These are phyloP conservation scores for Monilinia fructigena DNA, from an alignment of 2,329 filamentous ascomycete genomes.

Conservation along the genomic window DNA sequence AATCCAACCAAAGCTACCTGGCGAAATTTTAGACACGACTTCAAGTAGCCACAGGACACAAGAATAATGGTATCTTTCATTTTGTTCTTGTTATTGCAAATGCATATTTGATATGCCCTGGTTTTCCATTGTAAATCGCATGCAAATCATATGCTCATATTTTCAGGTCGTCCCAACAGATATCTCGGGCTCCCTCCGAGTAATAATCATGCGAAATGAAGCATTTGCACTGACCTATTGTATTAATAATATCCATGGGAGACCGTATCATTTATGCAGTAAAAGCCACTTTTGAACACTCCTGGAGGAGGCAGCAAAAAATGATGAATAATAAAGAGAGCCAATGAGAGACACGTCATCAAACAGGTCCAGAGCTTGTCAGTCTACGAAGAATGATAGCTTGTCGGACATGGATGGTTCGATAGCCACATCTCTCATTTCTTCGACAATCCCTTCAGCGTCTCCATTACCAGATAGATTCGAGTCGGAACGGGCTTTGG, in stretches of 20 bases:
- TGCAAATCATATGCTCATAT: neutral
- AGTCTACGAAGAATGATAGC: conserved; percentile 9
- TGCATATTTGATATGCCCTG: neutral
- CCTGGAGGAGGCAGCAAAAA: neutral
- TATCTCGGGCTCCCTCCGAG: no score
- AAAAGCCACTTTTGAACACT: neutral
- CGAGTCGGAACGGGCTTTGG: neutral
- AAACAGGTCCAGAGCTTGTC: neutral
- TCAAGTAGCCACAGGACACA: no score
- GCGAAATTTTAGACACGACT: neutral
- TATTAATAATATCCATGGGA: neutral
- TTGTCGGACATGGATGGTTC: conserved; percentile 1
- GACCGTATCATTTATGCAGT: neutral
- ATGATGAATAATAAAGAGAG: neutral
- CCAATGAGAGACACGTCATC: neutral
- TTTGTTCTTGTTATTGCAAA: neutral
- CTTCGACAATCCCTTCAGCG: conserved; percentile 11
- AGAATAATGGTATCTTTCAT: neutral
- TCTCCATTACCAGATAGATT: conserved; percentile 7
- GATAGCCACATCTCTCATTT: neutral
- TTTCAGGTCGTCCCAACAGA: neutral
- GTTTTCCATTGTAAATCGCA: neutral
- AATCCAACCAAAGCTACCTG: neutral
- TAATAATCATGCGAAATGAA: neutral
- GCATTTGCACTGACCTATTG: neutral